Conservation (phyloP, 2,329 filamentous ascomycete species). For the Ascochyta clinopodiicola region DNA sequence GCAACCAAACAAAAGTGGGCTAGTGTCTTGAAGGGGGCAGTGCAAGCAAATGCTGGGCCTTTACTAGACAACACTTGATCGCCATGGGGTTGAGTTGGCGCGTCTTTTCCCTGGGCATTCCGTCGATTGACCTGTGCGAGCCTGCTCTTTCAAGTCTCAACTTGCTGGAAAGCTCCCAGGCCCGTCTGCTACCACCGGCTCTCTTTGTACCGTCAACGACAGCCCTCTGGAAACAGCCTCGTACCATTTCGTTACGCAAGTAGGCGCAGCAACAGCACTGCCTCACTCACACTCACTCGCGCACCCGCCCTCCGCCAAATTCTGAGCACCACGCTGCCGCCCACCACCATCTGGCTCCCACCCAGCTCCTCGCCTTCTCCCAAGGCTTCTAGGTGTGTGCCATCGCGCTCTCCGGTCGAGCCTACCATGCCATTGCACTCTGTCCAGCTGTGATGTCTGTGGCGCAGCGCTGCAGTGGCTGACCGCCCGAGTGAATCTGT, state of each 20-base stretch:
- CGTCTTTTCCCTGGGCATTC: neutral
- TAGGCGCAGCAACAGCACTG: conserved; percentile 13
- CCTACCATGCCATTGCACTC: neutral
- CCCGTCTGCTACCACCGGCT: neutral
- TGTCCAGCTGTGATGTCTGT: conserved; percentile 13
- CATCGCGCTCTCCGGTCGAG: conserved; percentile 12
- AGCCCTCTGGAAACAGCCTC: neutral
- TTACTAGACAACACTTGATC: conserved; percentile 14
- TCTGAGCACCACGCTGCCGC: neutral
- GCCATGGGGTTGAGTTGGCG: conserved; percentile 12
- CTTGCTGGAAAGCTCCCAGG: neutral
- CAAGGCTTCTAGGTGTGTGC: conserved; percentile 13
- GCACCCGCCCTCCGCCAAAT: neutral
- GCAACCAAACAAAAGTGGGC: conserved; percentile 6
- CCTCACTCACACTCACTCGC: conserved; percentile 1
- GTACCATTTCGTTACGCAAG: conserved; percentile 1
- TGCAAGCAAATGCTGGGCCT: conserved; percentile 7
- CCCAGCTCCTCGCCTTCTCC: conserved; percentile 17
- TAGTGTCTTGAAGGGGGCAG: conserved; percentile 13
- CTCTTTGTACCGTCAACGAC: neutral
- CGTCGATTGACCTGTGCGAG: neutral
- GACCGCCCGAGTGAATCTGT: neutral
- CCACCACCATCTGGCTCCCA: conserved; percentile 5
- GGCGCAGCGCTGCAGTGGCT: conserved; percentile 4
- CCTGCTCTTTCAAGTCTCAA: neutral